Base-by-base conservation (phyloP, 1,139 yeast species). In the Keqinozyma sinolaborantium region DNA sequence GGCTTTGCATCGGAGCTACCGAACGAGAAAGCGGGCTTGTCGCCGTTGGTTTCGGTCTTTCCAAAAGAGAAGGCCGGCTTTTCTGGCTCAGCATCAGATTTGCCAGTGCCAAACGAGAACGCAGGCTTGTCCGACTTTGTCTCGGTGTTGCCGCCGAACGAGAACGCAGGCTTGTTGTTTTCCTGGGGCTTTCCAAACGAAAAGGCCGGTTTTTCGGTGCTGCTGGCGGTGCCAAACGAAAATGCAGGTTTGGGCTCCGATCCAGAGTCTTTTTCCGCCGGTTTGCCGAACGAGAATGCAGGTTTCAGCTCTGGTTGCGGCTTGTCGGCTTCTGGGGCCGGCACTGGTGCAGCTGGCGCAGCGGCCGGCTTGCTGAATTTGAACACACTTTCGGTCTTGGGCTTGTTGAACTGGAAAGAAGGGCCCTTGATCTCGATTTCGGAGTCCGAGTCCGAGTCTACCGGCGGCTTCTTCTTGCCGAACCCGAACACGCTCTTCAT, bases 381-480 rank as follows among this genome's bases (percentile, higher is more conserved):
- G 51, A 77, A 77, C 2, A 73, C 72, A 38, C 60, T 64, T 31
- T 67, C 77, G 35, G 67, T 61, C 12, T 72, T 65, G 5, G 63
- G 55, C 35, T 74, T 73, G 33, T 62, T 54, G 41, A 79, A 71
- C 4, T 70, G 67, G 48, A 83, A 83, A 10, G 73, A 58, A 14
- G 90, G 90, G 3, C 88, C 90, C 42, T 79, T 72, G 15, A 79
- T 72, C 44, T 73, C 77, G 12, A 77, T 53, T 31, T 77, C 83
- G 11, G 71, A 60, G 29, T 67, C 77, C 2, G 66, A 54, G 34
- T 60, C 64, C 14, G 53, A 53, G 2, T 45, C 49, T 26, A 50
- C 58, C 30, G 58, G 64, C 30, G 60, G 60, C 10, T 10, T 18
- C 21, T 18, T 18, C 14, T 74, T 68, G 6, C 67, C 65, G 36